phyloP scores from a whole-genome alignment of 2,329 filamentous ascomycete species.

The Neodidymelliopsis sp. region DNA sequence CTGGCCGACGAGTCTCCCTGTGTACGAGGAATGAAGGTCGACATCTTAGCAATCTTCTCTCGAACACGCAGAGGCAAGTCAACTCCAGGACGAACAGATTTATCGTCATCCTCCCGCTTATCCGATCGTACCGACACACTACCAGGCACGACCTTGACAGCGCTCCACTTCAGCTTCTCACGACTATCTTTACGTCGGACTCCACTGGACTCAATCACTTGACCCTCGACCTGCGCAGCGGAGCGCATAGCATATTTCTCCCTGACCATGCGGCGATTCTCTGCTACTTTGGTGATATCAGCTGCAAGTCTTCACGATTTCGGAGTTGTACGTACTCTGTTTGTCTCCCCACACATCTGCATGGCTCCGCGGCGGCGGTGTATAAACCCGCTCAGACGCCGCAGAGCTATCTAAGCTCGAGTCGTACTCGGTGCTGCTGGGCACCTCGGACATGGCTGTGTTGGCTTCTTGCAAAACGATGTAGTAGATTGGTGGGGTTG shows the following conservation, averaged over 20 bases:
- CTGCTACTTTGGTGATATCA: background rate
- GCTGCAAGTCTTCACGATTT: too few relatives aligned
- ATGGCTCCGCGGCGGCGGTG: background rate
- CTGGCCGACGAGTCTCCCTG: too few relatives aligned
- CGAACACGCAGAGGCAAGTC: too few relatives aligned
- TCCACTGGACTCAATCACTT: background rate
- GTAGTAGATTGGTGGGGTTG: background rate
- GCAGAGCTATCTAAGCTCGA: background rate
- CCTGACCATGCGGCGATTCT: background rate
- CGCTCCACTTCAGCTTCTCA: conserved; percentile 1
- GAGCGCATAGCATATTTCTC: background rate
- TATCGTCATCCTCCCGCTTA: background rate
- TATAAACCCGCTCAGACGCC: background rate
- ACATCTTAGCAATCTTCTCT: too few relatives aligned
- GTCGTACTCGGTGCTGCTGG: background rate
- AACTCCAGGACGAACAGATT: too few relatives aligned
- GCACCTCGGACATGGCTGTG: background rate
- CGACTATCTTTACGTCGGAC: background rate
- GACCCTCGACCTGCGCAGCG: background rate
- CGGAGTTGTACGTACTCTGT: too few relatives aligned
- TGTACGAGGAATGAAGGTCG: too few relatives aligned
- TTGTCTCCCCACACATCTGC: too few relatives aligned
- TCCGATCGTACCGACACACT: background rate
- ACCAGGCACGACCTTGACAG: background rate
- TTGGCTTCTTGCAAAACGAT: too few relatives aligned